A percentile compares a stretch with the other conserved stretches of the same genome.
phyloP scores from a whole-genome alignment of 306 rosid genomes.

The Cucumis melo region DNA sequence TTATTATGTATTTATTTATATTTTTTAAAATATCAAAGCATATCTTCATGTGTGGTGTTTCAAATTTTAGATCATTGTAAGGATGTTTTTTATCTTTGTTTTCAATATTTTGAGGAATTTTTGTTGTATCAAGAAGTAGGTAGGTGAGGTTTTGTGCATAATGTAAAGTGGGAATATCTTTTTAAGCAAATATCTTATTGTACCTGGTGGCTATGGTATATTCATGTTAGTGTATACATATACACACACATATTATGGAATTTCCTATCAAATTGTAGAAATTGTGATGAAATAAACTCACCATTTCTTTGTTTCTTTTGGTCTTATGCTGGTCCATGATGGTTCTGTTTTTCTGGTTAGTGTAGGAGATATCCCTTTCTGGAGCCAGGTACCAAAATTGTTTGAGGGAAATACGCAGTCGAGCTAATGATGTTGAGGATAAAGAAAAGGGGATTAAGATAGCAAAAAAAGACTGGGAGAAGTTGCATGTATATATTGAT shows the following conservation, averaged over 20 bases:
- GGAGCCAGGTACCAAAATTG: constrained; percentile 88
- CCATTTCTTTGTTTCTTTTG: neutral
- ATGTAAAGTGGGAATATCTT: neutral
- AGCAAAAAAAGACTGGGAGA: constrained; percentile 64
- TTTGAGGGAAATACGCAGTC: constrained; percentile 73
- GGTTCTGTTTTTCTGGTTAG: constrained; percentile 36
- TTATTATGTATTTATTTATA: neutral
- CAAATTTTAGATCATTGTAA: neutral
- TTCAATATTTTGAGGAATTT: neutral
- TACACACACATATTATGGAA: neutral
- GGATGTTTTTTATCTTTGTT: neutral
- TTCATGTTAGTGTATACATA: neutral
- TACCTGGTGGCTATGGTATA: neutral
- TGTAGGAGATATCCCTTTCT: constrained; percentile 90
- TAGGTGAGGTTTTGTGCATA: neutral
- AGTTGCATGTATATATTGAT: constrained; percentile 69
- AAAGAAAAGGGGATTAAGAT: constrained; percentile 64
- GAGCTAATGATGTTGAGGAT: constrained; percentile 74
- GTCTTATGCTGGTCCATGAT: constrained; percentile 23
- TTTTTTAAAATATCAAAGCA: neutral
- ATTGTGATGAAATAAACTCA: neutral
- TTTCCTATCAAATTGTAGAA: neutral
- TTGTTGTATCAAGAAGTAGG: neutral
- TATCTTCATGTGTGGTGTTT: neutral
- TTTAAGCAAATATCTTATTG: neutral